Base-by-base conservation (phyloP, 2,329 filamentous ascomycete genomes). In the Cladophialophora immunda region DNA sequence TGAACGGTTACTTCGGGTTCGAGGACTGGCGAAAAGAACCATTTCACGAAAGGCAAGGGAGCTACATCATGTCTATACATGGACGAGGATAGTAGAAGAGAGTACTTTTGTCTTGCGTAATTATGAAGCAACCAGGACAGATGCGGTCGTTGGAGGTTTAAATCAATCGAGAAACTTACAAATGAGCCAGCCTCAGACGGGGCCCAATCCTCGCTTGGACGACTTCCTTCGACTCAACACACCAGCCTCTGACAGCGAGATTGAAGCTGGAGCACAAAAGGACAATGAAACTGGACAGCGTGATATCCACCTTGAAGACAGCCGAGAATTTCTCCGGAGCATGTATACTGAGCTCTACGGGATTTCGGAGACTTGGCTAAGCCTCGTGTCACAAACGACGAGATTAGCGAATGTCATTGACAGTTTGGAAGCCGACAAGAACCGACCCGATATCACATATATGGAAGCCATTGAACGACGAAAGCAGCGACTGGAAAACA, bases 361-460 rank as follows among this genome's bases (percentile, higher is more conserved):
- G 2, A 78, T 82, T 13, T 75, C 79, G 0, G 80, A 82, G 58
- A 80, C 78, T 15, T 82, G 80, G 79, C 74, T 82, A 1, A 80
- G 78, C 36, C 73, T 81, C 2, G 73, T 82, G 15, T 82, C 81
- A 0, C 80, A 81, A 64, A 81, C 80, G 0, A 81, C 80, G 1
- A 73, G 80, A 30, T 71, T 82, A 13, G 80, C 80, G 15, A 82
- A 80, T 58, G 73, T 77, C 4, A 68, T 77, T 63, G 75, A 77
- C 36, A 73, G 68, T 25, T 71, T 76, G 29, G 67, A 68, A 7
- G 64, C 73, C 38, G 73, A 73, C 4, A 71, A 71, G 13, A 60
- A 63, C 0, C 45, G 65, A 5, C 59, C 71, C 11, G 72, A 69
- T 25, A 64, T 74, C 0, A 72, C 74, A 47, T 72, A 72, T 22